Percentiles rank a stretch among this genome's conserved stretches.
These are phyloP conservation scores for Pseudohalonectria lignicola DNA, from an alignment of 2,329 filamentous ascomycete species.

Conservation along the genomic window DNA sequence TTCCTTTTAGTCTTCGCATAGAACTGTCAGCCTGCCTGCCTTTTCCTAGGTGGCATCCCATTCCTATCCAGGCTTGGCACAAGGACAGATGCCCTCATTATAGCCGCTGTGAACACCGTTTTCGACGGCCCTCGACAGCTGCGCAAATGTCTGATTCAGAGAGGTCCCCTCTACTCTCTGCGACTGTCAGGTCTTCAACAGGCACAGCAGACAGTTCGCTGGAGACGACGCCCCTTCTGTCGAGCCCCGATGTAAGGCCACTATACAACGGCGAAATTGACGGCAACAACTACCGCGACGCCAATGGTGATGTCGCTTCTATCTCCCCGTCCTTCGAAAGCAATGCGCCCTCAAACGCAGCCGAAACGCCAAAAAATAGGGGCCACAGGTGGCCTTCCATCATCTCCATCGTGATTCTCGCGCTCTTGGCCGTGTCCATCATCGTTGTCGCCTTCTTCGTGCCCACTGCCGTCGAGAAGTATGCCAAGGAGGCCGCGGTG, in stretches of 20 bases:
- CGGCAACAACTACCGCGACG: constrained; percentile 14
- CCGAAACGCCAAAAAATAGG: constrained; percentile 16
- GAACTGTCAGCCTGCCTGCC: too few relatives aligned
- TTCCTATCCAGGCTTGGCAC: too few relatives aligned
- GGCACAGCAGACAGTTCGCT: constrained; percentile 12
- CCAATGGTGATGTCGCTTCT: constrained; percentile 17
- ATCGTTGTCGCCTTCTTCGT: constrained; percentile 72
- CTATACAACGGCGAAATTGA: constrained; percentile 30
- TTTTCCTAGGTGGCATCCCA: too few relatives aligned
- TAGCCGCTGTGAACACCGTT: too few relatives aligned
- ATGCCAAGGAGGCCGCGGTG: constrained; percentile 72
- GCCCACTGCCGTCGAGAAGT: constrained; percentile 71
- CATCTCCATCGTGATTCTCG: constrained; percentile 59
- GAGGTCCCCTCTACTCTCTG: constrained; percentile 30
- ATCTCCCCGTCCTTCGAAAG: constrained; percentile 13
- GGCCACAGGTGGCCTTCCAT: constrained; percentile 62
- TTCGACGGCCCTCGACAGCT: too few relatives aligned
- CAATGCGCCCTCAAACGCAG: constrained; percentile 10
- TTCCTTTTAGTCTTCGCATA: too few relatives aligned
- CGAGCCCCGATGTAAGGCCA: constrained; percentile 21
- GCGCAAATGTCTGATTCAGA: constrained; percentile 35
- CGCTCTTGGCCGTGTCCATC: constrained; percentile 51
- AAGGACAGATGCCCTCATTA: too few relatives aligned
- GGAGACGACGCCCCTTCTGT: constrained; percentile 44
- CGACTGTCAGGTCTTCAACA: constrained; percentile 14